Evolutionary conservation across 1,139 yeast species (phyloP).

Genomic region (Kodamaea suecica): DNA sequence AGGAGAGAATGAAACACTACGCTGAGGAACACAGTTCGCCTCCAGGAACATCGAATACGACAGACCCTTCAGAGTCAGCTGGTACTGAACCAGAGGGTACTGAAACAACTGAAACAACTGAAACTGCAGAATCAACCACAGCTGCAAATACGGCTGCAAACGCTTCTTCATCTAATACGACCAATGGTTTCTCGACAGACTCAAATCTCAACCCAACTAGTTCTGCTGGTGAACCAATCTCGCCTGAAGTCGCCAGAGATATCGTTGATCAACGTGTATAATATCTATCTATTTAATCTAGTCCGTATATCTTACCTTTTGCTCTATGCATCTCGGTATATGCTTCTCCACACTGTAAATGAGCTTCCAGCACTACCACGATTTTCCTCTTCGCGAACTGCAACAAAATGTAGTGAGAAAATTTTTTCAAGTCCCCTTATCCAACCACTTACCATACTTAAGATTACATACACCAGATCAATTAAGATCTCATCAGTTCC

Average conservation of each 20-base stretch:
- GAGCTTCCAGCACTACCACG: neutral
- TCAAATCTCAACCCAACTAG: too few species aligned
- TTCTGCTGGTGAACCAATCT: conserved; percentile 1
- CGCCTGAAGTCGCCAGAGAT: conserved; percentile 16
- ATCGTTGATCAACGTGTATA: conserved; percentile 30
- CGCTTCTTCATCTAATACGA: too few species aligned
- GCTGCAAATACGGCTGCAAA: conserved; percentile 1
- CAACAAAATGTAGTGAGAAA: neutral
- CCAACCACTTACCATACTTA: neutral
- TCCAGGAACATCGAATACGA: neutral
- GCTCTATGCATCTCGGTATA: too few species aligned
- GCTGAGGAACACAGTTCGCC: conserved; percentile 1
- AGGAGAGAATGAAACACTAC: conserved; percentile 6
- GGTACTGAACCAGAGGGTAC: conserved; percentile 1
- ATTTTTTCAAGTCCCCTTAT: conserved; percentile 2
- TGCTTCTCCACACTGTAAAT: too few species aligned
- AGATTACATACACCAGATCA: neutral
- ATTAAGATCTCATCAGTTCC: neutral
- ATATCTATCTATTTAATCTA: too few species aligned
- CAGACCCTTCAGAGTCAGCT: neutral
- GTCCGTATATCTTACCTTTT: too few species aligned
- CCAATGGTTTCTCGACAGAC: too few species aligned
- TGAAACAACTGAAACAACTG: neutral
- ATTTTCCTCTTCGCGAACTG: conserved; percentile 1
- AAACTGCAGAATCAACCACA: neutral